Evolutionary conservation across 257 asterid genomes (phyloP), one percentile per base, ranked within the genome.

Genomic region (Solanum virginianum): DNA sequence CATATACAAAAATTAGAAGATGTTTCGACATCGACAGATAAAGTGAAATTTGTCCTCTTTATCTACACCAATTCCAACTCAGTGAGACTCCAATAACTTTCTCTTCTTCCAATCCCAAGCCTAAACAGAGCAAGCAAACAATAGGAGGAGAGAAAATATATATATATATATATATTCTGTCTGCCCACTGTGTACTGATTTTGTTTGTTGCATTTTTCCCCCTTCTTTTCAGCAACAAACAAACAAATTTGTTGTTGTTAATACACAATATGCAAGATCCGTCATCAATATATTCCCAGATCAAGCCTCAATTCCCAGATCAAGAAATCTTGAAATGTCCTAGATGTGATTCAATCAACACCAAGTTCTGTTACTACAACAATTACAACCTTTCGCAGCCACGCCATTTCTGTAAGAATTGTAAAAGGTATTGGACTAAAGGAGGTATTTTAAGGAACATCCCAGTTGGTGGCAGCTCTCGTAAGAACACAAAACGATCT

Each of bases 341-440:
- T 1, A 86, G 98, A 54, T 95, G 98, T 39, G 97, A 94, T 8
- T 95, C 98, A 1, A 17, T 91, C 0, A 93, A 95, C 91, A 95
- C 98, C 0, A 95, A 95, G 43, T 95, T 95, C 81, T 95, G 98
- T 22, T 95, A 95, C 87, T 95, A 94, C 92, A 95, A 95, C 93
- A 95, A 95, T 88, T 95, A 95, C 90, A 95, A 95, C 75, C 95
- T 95, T 85, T 92, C 98, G 56, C 98, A 95, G 95, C 98, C 98
- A 5, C 98, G 98, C 72, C 96, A 95, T 87, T 94, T 90, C 80
- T 95, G 98, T 92, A 94, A 93, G 92, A 92, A 87, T 86, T 95
- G 98, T 90, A 87, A 85, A 70, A 87, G 98, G 63, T 95, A 95
- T 88, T 95, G 98, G 98, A 95, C 98, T 14, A 94, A 94, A 87